Base-by-base conservation (phyloP, 164 flowering plant genomes). In the Taxillus chinensis region DNA sequence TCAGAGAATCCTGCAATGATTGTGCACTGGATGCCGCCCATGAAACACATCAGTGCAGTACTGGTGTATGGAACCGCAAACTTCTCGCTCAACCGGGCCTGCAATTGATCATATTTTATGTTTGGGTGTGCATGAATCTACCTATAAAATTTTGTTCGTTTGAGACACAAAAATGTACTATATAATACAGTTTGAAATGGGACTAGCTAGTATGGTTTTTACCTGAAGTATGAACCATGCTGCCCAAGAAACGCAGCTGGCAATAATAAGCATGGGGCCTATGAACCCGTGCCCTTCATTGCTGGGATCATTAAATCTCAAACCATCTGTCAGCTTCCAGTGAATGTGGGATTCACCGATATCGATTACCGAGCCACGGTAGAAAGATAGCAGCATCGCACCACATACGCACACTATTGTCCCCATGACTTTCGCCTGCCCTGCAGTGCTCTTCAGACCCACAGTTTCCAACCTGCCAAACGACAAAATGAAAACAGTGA, bases 331-430 rank as follows among this genome's bases (percentile, higher is more conserved):
- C 63, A 78, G 80, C 6, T 70, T 69, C 97, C 89, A 89, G 48
- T 87, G 87, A 14, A 93, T 72, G 14, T 66, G 64, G 2, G 97
- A 82, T 55, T 75, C 63, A 8, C 78, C 79, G 6, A 89, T 77
- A 49, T 60, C 57, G 10, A 93, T 65, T 2, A 27, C 46, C 5
- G 60, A 59, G 10, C 99, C 96, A 57, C 84, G 82, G 84, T 86
- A 93, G 61, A 93, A 86, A 41, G 97, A 84, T 74, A 90, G 66
- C 11, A 93, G 41, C 87, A 93, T 82, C 3, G 99, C 97, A 41
- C 96, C 99, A 5, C 88, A 87, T 4, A 91, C 86, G 53, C 95
- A 86, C 4, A 86, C 38, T 12, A 73, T 14, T 27, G 98, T 92
- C n/a, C 96, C 96, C 9, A 74, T 0, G 17, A 89, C 70, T 75